These are phyloP conservation scores for Metarhizium sp. DNA, from an alignment of 2,329 filamentous ascomycete species.

Conservation along the genomic window DNA sequence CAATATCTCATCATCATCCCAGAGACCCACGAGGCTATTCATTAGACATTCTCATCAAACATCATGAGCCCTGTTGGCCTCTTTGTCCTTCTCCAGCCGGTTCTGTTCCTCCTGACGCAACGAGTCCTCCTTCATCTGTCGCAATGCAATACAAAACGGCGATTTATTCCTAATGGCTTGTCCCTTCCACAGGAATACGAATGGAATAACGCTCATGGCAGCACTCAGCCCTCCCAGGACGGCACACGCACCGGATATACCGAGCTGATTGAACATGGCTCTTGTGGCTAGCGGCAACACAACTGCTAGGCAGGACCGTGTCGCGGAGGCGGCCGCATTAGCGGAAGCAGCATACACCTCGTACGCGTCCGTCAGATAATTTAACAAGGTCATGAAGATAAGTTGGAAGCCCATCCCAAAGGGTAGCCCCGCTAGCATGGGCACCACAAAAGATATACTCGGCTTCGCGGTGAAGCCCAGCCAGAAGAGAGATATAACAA, in stretches of 20 bases:
- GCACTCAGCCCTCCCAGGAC: conserved; percentile 40
- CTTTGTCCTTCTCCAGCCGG: conserved; percentile 13
- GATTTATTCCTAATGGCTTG: conserved; percentile 45
- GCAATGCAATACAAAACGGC: conserved; percentile 53
- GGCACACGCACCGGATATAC: conserved; percentile 41
- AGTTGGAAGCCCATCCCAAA: conserved; percentile 55
- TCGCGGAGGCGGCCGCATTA: conserved; percentile 77
- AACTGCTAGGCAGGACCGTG: conserved; percentile 88
- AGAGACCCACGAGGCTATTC: not conserved
- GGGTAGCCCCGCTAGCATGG: conserved; percentile 49
- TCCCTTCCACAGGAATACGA: conserved; percentile 45
- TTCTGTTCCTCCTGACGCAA: conserved; percentile 27
- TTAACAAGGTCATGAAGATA: conserved; percentile 55
- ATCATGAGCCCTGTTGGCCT: not conserved
- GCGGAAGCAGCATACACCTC: conserved; percentile 61
- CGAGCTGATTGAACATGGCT: conserved; percentile 38
- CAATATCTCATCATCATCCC: not conserved
- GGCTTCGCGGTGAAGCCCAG: conserved; percentile 48
- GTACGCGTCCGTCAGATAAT: conserved; percentile 60
- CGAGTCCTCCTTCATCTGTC: conserved; percentile 39
- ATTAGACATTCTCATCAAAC: not conserved
- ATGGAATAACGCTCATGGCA: conserved; percentile 41
- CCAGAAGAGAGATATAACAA: conserved; percentile 48
- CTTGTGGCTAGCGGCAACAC: conserved; percentile 47
- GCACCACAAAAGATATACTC: conserved; percentile 41